These are phyloP conservation scores for Suillus brevipes DNA, from an alignment of 768 basidiomycete species.

Conservation along the genomic window DNA sequence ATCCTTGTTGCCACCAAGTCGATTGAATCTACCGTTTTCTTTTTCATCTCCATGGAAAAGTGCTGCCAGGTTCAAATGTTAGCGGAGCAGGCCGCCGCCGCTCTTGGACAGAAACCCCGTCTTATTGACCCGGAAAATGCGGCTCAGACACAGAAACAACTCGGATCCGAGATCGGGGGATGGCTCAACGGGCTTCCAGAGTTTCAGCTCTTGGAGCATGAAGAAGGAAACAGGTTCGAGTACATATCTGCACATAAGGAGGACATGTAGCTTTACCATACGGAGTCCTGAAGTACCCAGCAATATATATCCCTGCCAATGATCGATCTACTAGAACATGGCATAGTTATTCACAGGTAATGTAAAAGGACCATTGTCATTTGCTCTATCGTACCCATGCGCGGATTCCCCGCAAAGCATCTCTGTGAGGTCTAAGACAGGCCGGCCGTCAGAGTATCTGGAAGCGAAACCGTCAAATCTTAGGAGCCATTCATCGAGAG, in stretches of 20 bases:
- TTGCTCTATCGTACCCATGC: neutral
- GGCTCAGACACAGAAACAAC: slow-evolving; percentile 20
- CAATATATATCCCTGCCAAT: neutral
- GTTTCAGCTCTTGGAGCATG: slow-evolving; percentile 37
- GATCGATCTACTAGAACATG: neutral
- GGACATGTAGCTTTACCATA: neutral
- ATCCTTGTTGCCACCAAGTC: slow-evolving; percentile 23
- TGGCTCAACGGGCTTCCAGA: slow-evolving; percentile 41
- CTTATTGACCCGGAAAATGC: slow-evolving; percentile 28
- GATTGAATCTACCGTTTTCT: slow-evolving; percentile 27
- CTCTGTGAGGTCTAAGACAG: neutral
- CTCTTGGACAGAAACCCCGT: slow-evolving; percentile 8
- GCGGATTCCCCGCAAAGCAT: neutral
- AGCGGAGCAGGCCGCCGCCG: slow-evolving; percentile 30
- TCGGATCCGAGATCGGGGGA: slow-evolving; percentile 32
- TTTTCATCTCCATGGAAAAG: slow-evolving; percentile 29
- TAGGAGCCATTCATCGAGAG: slow-evolving; percentile 16
- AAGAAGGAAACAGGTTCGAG: slow-evolving; percentile 31
- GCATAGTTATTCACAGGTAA: neutral
- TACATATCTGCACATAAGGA: neutral
- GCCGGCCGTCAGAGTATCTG: neutral
- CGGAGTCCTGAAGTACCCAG: neutral
- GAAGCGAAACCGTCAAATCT: neutral
- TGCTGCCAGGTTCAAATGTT: slow-evolving; percentile 32
- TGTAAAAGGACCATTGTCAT: no score